Percentiles rank a stretch among this genome's conserved stretches.
These are phyloP conservation scores for Alternaria dauci DNA, from an alignment of 2,329 filamentous ascomycete genomes.

Conservation along the genomic window DNA sequence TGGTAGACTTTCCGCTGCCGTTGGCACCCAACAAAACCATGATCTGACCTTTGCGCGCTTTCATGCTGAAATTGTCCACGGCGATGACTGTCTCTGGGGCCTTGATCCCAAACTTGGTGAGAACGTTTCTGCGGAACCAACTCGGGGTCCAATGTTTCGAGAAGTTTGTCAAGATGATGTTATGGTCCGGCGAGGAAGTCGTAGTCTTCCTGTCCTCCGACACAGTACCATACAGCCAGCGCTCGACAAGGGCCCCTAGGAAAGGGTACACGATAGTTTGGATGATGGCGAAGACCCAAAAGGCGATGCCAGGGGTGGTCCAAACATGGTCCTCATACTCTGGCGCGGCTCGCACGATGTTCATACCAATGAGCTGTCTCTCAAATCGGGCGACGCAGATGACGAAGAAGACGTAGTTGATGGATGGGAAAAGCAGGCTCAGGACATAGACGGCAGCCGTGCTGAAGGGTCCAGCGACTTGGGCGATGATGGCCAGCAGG, in stretches of 20 bases:
- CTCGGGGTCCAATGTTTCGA: slow-evolving; percentile 80
- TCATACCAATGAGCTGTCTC: slow-evolving; percentile 64
- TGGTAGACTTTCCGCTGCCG: slow-evolving; percentile 89
- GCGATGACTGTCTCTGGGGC: slow-evolving; percentile 75
- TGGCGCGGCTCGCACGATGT: slow-evolving; percentile 70
- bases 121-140: slow-evolving; percentile 62
- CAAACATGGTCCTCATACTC: slow-evolving; percentile 57
- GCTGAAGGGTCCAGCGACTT: slow-evolving; percentile 70
- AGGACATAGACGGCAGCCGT: slow-evolving; percentile 73
- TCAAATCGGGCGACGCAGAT: slow-evolving; percentile 82
- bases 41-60: slow-evolving; percentile 80
- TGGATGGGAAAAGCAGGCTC: slow-evolving; percentile 81
- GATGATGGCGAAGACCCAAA: slow-evolving; percentile 79
- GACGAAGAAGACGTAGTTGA: slow-evolving; percentile 86
- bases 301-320: slow-evolving; percentile 73
- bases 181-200: slow-evolving; percentile 52
- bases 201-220: slow-evolving; percentile 61
- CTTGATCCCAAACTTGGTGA: slow-evolving; percentile 58
- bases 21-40: slow-evolving; percentile 88
- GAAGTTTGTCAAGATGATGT: slow-evolving; percentile 76
- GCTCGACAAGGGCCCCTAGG: slow-evolving; percentile 77
- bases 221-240: slow-evolving; percentile 76
- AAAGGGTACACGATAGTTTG: slow-evolving; percentile 82
- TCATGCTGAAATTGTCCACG: slow-evolving; percentile 76
- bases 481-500: slow-evolving; percentile 81